Evolutionary conservation across 345 rosid species (phyloP), one percentile per base, ranked within the genome.

Genomic region (Clarkia xantiana): DNA sequence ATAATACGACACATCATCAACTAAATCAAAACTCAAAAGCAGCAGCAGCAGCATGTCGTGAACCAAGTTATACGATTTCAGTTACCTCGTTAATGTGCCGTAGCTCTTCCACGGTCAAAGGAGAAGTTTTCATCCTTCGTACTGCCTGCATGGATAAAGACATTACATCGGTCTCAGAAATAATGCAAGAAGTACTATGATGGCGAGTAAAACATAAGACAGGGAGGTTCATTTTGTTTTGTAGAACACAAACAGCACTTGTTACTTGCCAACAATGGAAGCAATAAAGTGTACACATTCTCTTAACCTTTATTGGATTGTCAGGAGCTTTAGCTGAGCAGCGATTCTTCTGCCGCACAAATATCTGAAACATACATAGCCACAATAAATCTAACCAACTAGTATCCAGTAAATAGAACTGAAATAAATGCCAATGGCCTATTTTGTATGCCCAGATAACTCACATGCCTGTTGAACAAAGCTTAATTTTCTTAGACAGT

Each of bases 271-370:
- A 29, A 29, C 36, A 29, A 7, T 10, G 29, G 6, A 29, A 29
- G 9, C 41, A 20, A 23, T 7, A 7, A n/a, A 34, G 16, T 52
- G 6, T 9, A 14, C 44, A 45, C 38, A 44, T 69, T 51, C 18
- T 41, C 20, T 11, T 61, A 18, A 91, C 98, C 96, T 91, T 91
- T 53, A 91, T 86, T 41, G 98, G 80, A 80, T 91, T 91, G 57
- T 91, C 96, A 44, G 78, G 77, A 49, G 96, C 93, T 72, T 91
- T 91, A 6, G 96, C 78, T 38, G 98, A 86, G 67, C 89, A 84
- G 25, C 81, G 86, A 56, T 91, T 91, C 69, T 91, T 91, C 65
- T 86, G 89, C 76, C 96, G 70, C 38, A 91, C 80, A 73, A 79
- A 84, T 23, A 86, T 86, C 98, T 91, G 93, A 17, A 67, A 66